phyloP scores from a whole-genome alignment of 2,329 filamentous ascomycete species.

The Cladosporium sp. region DNA sequence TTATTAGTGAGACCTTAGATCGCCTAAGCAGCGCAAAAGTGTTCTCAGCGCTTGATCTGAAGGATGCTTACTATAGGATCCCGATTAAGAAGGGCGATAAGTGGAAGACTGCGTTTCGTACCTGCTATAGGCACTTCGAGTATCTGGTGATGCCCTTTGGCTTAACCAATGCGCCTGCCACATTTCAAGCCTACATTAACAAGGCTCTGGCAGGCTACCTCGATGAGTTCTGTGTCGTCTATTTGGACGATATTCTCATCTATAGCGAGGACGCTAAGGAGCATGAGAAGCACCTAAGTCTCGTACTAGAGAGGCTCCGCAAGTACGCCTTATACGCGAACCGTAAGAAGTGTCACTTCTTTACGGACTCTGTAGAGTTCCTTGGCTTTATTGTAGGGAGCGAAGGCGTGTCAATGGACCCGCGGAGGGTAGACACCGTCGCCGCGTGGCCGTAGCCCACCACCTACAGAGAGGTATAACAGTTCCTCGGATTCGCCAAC shows the following conservation, averaged over 20 bases:
- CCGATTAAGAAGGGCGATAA: background rate
- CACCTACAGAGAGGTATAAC: background rate
- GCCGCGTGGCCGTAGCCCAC: slow-evolving; percentile 13
- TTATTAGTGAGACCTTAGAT: slow-evolving; percentile 2
- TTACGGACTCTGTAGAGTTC: slow-evolving; percentile 32
- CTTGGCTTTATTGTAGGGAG: slow-evolving; percentile 35
- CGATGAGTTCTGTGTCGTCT: slow-evolving; percentile 27
- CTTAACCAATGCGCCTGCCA: slow-evolving; percentile 11
- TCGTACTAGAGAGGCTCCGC: background rate
- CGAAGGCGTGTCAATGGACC: slow-evolving; percentile 31
- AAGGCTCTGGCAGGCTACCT: slow-evolving; percentile 24
- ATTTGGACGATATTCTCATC: slow-evolving; percentile 31
- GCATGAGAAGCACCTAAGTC: background rate
- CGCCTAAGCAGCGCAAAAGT: background rate
- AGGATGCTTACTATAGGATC: background rate
- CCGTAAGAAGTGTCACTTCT: slow-evolving; percentile 31
- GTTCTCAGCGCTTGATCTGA: background rate
- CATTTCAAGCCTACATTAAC: slow-evolving; percentile 26
- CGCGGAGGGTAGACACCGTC: slow-evolving; percentile 30
- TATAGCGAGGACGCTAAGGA: slow-evolving; percentile 21
- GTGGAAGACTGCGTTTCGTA: slow-evolving; percentile 32
- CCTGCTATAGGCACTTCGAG: slow-evolving; percentile 36
- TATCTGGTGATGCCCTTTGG: slow-evolving; percentile 37
- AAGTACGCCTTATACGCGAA: slow-evolving; percentile 3
- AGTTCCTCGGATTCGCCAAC: background rate